A percentile compares a stretch with the other conserved stretches of the same genome.
Conservation (phyloP, 805 yeast genomes). For the Metschnikowia sp. region DNA sequence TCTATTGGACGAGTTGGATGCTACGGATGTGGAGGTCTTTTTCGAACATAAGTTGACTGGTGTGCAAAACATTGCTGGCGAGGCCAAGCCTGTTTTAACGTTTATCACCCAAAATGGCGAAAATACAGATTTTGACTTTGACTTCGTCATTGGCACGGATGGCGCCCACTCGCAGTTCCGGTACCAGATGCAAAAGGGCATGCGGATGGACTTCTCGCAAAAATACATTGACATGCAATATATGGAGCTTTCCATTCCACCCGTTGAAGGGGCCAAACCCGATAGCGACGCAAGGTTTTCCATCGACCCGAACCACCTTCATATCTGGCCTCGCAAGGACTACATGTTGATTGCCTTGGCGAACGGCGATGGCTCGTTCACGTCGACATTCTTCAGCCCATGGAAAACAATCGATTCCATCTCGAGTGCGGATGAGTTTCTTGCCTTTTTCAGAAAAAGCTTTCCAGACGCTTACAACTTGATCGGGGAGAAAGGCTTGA, state of each 20-base stretch:
- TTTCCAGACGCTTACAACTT: conserved; percentile 74
- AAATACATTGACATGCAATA: conserved; percentile 83
- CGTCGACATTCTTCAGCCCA: conserved; percentile 86
- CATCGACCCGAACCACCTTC: conserved; percentile 72
- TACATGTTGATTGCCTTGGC: conserved; percentile 90
- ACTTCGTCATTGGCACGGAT: conserved; percentile 77
- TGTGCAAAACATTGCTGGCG: conserved; percentile 25
- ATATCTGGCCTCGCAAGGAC: conserved; percentile 87
- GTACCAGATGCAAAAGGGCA: conserved; percentile 58
- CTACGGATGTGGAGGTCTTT: conserved; percentile 40
- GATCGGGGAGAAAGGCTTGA: conserved; percentile 58
- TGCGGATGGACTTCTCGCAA: conserved; percentile 69
- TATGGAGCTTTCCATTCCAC: conserved; percentile 74
- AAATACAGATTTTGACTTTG: conserved; percentile 32
- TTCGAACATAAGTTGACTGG: conserved; percentile 58
- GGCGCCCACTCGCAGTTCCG: conserved; percentile 80
- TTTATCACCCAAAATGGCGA: conserved; percentile 21
- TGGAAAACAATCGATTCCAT: conserved; percentile 61
- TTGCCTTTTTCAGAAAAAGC: conserved; percentile 51
- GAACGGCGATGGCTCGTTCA: conserved; percentile 80
- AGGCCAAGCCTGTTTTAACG: conserved; percentile 20
- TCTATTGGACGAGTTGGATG: conserved; percentile 59
- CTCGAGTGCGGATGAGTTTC: conserved; percentile 40
- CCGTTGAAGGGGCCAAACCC: conserved; percentile 29
- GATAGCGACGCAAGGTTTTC: conserved; percentile 37